Base-by-base conservation (phyloP, 805 yeast species). In the Sugiyamaella qingdaonensis region DNA sequence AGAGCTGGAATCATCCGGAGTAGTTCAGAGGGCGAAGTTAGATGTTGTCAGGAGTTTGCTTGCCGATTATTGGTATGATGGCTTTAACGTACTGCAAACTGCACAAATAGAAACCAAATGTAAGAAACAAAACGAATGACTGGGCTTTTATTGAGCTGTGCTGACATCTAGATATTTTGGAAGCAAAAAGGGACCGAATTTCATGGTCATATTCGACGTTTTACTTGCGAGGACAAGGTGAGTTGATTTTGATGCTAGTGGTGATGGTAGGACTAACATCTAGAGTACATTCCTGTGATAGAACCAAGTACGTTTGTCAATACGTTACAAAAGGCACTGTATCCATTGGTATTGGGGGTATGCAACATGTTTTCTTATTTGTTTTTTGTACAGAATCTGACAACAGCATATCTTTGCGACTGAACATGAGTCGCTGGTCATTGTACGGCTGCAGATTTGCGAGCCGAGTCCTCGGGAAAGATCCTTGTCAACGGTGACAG, bases 81-180 rank as follows among this genome's bases (percentile, higher is more conserved):
- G 89, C 0, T 64, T 85, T 42, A 84, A 83, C 58, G 68, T 84
- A 1, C 71, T 82, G 14, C 95, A 87, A 63, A 63, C 82, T 39
- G 84, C 94, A 0, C 89, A 85, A 55, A 68, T 86, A 4, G 94
- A 87, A 59, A 79, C 85, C 50, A 86, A 84, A 58, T 62, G 78
- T 48, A 18, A 33, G 57, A 27, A 9, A 36, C n/a, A 10, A n/a
- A 43, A 2, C 10, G 19, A 11, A 2, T 5, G 16, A n/a, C n/a
- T n/a, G 14, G 9, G 14, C 41, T n/a, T 32, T 24, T 41, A 4
- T 7, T 24, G 29, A 24, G 29, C 7, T 24, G 7, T 24, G 7
- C 29, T 24, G 29, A 24, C 14, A 24, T 24, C 2, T 33, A 44
- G 59, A 55, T 43, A 70, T 86, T 43, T 78, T 86, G 2, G 86